phyloP scores from a whole-genome alignment of 345 rosid species.

The Eucalyptus tenuipes region DNA sequence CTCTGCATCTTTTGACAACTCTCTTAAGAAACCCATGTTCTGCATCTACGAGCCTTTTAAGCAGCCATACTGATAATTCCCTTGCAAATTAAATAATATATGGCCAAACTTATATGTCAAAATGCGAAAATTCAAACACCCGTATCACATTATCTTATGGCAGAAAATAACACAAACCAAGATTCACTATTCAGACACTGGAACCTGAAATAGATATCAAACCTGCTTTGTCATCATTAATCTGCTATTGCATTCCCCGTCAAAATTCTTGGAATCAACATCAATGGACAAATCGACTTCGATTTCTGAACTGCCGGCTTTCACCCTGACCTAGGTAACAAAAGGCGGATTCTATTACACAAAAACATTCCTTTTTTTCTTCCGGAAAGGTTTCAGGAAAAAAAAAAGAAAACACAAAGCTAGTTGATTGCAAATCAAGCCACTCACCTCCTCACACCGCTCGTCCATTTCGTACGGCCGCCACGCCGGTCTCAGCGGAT shows the following conservation, averaged over 20 bases:
- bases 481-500: conserved; percentile 78
- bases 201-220: not conserved
- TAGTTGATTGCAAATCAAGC: not conserved
- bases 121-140: not conserved
- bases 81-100: not conserved
- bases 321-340: conserved; percentile 70
- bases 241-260: conserved; percentile 13
- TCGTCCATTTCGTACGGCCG: conserved; percentile 86
- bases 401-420: not conserved
- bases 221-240: conserved; percentile 58
- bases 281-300: conserved; percentile 70
- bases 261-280: conserved; percentile 38
- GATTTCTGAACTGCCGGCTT: conserved; percentile 34
- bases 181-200: not conserved
- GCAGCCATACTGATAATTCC: not conserved
- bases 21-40: not conserved
- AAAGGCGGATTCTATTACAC: not conserved
- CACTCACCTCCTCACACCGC: conserved; percentile 58
- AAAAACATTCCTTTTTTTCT: not conserved
- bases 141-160: not conserved
- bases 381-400: not conserved
- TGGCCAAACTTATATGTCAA: not conserved
- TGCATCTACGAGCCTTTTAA: not conserved
- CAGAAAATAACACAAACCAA: not conserved
- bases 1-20: not conserved